Conservation (phyloP, 2,329 filamentous ascomycete species). For the Aspergillus flavus region DNA sequence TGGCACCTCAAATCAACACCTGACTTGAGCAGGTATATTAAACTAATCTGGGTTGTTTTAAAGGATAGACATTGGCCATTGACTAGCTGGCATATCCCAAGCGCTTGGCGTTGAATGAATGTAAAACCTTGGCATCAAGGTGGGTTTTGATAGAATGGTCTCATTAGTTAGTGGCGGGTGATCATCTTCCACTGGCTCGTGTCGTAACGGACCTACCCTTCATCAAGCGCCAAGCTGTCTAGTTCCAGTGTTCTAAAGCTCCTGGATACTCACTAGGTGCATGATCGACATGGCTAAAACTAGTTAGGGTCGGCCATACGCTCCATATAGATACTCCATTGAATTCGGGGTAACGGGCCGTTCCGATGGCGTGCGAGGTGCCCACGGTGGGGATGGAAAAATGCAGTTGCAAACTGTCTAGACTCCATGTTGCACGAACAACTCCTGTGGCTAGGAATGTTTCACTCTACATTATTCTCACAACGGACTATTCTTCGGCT, state of each 20-base stretch:
- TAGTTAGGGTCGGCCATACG: not conserved
- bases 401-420: not conserved
- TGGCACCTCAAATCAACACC: not conserved
- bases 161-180: not conserved
- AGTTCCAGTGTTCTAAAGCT: not conserved
- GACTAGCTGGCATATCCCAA: not conserved
- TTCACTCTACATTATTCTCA: not conserved
- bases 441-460: too few relatives aligned
- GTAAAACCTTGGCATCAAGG: not conserved
- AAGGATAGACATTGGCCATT: not conserved
- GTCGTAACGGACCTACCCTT: not conserved
- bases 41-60: not conserved
- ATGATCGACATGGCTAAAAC: not conserved
- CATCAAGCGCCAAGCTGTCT: not conserved
- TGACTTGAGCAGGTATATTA: not conserved
- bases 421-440: rapidly evolving
- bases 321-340: not conserved
- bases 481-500: not conserved
- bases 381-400: not conserved
- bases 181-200: not conserved
- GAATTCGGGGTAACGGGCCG: not conserved
- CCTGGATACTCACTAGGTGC: not conserved
- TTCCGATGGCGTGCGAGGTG: not conserved
- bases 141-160: rapidly evolving
- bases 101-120: not conserved